phyloP scores from a whole-genome alignment of 768 basidiomycete genomes.

The Termitomyces sp. region DNA sequence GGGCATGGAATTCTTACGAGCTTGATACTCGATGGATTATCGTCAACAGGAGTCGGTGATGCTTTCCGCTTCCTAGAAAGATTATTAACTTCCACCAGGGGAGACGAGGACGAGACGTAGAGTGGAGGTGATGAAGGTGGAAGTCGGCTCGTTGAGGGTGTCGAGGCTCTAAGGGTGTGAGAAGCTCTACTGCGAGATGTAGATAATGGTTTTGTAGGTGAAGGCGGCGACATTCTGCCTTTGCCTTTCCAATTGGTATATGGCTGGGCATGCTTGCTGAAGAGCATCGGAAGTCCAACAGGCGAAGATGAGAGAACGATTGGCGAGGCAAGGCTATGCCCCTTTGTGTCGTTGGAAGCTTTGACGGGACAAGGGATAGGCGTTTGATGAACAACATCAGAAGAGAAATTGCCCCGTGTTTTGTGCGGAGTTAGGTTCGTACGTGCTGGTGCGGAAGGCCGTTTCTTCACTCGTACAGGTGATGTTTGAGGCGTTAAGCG shows the following conservation, averaged over 20 bases:
- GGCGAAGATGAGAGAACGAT: constrained; percentile 22
- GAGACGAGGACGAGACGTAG: constrained; percentile 3
- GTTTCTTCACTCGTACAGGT: constrained; percentile 8
- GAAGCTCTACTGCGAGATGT: neutral
- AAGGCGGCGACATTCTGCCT: neutral
- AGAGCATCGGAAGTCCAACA: neutral
- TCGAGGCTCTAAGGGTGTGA: neutral
- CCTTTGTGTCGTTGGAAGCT: neutral
- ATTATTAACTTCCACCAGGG: constrained; percentile 11
- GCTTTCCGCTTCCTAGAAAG: neutral
- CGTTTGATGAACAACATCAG: neutral
- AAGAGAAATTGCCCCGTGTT: neutral
- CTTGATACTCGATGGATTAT: neutral
- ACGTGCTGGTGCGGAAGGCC: constrained; percentile 1
- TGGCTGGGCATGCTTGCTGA: neutral
- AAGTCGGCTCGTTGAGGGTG: constrained; percentile 1
- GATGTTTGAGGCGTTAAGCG: constrained; percentile 19
- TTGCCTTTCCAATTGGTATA: neutral
- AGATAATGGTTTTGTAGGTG: neutral
- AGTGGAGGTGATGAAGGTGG: neutral
- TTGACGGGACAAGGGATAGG: constrained; percentile 10
- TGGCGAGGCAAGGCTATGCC: constrained; percentile 19
- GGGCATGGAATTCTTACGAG: neutral
- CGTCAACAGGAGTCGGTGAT: neutral
- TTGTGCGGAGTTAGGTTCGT: neutral